phyloP scores from a whole-genome alignment of 257 asterid species.

The Haberlea rhodopensis region DNA sequence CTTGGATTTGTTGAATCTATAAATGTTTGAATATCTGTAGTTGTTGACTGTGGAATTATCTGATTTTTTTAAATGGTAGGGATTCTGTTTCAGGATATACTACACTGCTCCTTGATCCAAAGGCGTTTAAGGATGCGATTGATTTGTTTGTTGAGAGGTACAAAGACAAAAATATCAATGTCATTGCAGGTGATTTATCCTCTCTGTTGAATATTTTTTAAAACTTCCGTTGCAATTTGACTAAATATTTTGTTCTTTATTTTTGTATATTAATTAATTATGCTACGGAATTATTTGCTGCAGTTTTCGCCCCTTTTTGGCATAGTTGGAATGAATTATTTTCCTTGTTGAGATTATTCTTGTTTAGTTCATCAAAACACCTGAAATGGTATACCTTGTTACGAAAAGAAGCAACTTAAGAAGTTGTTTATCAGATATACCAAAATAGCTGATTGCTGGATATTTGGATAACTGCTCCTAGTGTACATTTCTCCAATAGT shows the following conservation, averaged over 20 bases:
- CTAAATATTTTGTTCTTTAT: too few relatives aligned
- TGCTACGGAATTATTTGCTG: background rate
- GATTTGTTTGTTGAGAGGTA: slow-evolving; percentile 94
- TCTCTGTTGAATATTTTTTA: background rate
- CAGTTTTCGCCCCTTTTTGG: background rate
- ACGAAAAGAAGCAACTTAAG: background rate
- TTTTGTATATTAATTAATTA: too few relatives aligned
- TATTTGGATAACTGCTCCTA: background rate
- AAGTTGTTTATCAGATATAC: background rate
- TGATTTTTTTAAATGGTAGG: slow-evolving; percentile 39
- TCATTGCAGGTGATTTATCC: slow-evolving; percentile 63
- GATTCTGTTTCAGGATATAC: slow-evolving; percentile 93
- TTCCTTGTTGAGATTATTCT: too few relatives aligned
- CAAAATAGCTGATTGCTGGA: slow-evolving; percentile 6
- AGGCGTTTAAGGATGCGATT: slow-evolving; percentile 82
- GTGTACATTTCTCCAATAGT: background rate
- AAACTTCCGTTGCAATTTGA: background rate
- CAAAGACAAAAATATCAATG: slow-evolving; percentile 55
- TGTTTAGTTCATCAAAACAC: too few relatives aligned
- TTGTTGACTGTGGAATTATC: background rate
- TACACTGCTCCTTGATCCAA: slow-evolving; percentile 78
- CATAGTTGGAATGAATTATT: too few relatives aligned
- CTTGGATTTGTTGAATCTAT: slow-evolving; percentile 7
- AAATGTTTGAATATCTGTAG: background rate
- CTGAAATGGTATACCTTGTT: too few relatives aligned